phyloP scores from a whole-genome alignment of 768 basidiomycete species.

The Collybiopsis luxurians region DNA sequence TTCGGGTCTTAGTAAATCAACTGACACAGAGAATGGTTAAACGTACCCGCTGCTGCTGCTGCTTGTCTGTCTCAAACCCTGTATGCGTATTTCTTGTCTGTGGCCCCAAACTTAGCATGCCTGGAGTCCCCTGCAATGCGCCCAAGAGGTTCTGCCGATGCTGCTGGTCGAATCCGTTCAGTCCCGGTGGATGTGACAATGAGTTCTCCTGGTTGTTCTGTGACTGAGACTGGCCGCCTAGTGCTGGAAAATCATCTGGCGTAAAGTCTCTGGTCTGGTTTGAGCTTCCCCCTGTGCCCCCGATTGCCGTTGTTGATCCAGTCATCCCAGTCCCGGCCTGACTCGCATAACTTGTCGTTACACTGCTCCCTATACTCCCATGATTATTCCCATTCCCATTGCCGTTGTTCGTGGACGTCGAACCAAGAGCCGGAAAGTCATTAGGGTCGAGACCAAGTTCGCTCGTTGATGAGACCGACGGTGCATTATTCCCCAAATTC shows the following conservation, averaged over 20 bases:
- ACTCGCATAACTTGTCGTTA: constrained; percentile 74
- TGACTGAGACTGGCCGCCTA: constrained; percentile 47
- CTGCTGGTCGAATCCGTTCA: constrained; percentile 66
- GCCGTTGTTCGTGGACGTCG: constrained; percentile 41
- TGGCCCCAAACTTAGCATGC: constrained; percentile 57
- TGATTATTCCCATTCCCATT: constrained; percentile 29
- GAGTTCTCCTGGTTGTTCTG: constrained; percentile 29
- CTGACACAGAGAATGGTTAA: constrained; percentile 11
- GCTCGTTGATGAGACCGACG: constrained; percentile 62
- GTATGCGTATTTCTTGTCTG: constrained; percentile 47
- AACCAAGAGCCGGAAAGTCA: constrained; percentile 86
- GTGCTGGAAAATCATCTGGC: constrained; percentile 88
- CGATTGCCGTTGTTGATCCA: constrained; percentile 32
- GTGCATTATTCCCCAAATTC: constrained; percentile 44
- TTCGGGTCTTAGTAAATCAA: constrained; percentile 24
- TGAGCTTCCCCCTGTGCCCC: constrained; percentile 25
- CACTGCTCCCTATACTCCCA: constrained; percentile 27
- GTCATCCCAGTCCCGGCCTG: constrained; percentile 53
- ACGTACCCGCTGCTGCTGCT: constrained; percentile 58
- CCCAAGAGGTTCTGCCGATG: constrained; percentile 61
- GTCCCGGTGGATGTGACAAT: constrained; percentile 68
- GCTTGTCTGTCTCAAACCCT: constrained; percentile 65
- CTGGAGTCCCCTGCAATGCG: constrained; percentile 53
- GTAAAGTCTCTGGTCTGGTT: constrained; percentile 66
- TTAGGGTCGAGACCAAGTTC: constrained; percentile 83